A percentile compares a stretch with the other conserved stretches of the same genome.
These are phyloP conservation scores for Xanthoparmelia taractica DNA, from an alignment of 495 filamentous ascomycete species.

Conservation along the genomic window DNA sequence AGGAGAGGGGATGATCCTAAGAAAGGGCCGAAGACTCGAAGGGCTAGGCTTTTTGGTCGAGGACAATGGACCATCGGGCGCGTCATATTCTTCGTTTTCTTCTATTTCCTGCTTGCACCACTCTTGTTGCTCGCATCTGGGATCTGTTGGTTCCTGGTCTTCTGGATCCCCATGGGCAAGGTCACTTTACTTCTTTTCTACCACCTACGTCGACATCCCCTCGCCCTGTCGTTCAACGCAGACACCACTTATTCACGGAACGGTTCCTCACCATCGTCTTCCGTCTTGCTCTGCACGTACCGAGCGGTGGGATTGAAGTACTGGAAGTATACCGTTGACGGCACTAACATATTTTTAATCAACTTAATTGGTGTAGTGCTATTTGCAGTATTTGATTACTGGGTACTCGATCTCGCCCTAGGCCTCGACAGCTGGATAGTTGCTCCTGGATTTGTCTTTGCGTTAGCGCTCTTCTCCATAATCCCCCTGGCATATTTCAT, in stretches of 20 bases:
- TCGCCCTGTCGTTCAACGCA: slow-evolving; percentile 87
- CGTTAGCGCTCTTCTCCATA: slow-evolving; percentile 76
- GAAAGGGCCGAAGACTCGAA: slow-evolving; percentile 58
- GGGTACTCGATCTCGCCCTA: slow-evolving; percentile 58
- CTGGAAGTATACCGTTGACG: slow-evolving; percentile 98
- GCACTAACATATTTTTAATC: slow-evolving; percentile 98
- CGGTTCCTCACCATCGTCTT: slow-evolving; percentile 62
- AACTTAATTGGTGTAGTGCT: slow-evolving; percentile 85
- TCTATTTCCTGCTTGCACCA: slow-evolving; percentile 91
- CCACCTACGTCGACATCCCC: slow-evolving; percentile 85
- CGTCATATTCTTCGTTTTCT: slow-evolving; percentile 92
- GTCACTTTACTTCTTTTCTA: slow-evolving; percentile 83
- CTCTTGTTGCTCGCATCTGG: slow-evolving; percentile 75
- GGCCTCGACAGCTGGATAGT: slow-evolving; percentile 65
- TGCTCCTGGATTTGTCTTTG: slow-evolving; percentile 75
- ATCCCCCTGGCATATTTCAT: slow-evolving; percentile 99
- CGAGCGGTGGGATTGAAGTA: slow-evolving; percentile 89
- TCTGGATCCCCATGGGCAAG: slow-evolving; percentile 98
- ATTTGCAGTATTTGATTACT: slow-evolving; percentile 91
- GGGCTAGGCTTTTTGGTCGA: slow-evolving; percentile 79
- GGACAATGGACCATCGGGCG: slow-evolving; percentile 92
- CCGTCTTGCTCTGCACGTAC: slow-evolving; percentile 93
- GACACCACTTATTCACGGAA: slow-evolving; percentile 67
- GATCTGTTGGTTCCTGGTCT: slow-evolving; percentile 92
- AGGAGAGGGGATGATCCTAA: slow-evolving; percentile 44